Percentiles rank a stretch among this genome's conserved stretches.
These are phyloP conservation scores for Ustilago crameri DNA, from an alignment of 1,284 basidiomycete genomes.

Conservation along the genomic window DNA sequence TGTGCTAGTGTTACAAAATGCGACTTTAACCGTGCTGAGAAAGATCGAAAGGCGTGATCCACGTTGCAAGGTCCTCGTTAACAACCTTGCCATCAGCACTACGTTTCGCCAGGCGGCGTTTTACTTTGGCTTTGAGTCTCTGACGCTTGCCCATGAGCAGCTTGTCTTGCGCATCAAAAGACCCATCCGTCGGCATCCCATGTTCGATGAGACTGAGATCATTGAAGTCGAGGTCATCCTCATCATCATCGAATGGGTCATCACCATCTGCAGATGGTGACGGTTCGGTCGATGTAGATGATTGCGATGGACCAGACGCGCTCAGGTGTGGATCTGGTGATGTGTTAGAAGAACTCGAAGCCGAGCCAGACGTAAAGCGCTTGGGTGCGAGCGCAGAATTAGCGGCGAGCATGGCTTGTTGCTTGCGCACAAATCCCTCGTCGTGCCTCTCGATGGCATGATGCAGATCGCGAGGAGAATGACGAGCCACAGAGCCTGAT, in stretches of 20 bases:
- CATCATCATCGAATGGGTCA: slow-evolving; percentile 16
- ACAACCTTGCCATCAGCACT: slow-evolving; percentile 47
- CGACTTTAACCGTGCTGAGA: slow-evolving; percentile 34
- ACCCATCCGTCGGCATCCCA: slow-evolving; percentile 20
- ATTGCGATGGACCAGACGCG: slow-evolving; percentile 13
- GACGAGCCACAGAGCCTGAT: slow-evolving; percentile 43
- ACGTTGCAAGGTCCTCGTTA: slow-evolving; percentile 53
- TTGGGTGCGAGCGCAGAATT: slow-evolving; percentile 15
- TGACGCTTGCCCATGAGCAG: slow-evolving; percentile 44
- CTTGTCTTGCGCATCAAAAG: slow-evolving; percentile 45
- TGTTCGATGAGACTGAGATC: slow-evolving; percentile 33
- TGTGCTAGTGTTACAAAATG: background rate
- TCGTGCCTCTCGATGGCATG: slow-evolving; percentile 59
- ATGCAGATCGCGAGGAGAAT: slow-evolving; percentile 55
- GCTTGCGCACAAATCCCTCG: slow-evolving; percentile 46
- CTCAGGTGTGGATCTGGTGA: slow-evolving; percentile 12
- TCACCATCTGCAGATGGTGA: slow-evolving; percentile 3
- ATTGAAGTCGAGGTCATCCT: slow-evolving; percentile 36
- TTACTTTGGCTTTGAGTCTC: slow-evolving; percentile 50
- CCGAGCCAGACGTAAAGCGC: background rate
- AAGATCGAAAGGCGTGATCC: slow-evolving; percentile 59
- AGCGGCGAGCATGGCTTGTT: slow-evolving; percentile 31
- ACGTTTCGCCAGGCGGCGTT: slow-evolving; percentile 49
- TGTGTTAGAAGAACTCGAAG: slow-evolving; percentile 6
- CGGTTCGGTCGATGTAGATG: slow-evolving; percentile 8